phyloP scores from a whole-genome alignment of 805 yeast species.

The Cyberlindnera mississippiensis region DNA sequence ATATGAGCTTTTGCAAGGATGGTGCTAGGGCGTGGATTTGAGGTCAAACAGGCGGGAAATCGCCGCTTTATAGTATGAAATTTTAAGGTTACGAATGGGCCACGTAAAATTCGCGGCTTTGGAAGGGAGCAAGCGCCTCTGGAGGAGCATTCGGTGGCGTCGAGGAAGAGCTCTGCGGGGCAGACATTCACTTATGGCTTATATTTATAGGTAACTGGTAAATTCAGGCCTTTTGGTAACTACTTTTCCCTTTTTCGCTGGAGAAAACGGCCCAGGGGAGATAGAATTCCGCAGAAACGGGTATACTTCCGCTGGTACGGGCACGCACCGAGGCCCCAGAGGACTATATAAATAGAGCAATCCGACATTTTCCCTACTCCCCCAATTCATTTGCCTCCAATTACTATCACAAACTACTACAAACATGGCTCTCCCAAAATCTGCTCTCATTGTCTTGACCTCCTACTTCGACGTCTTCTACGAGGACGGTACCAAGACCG shows the following conservation, averaged over 20 bases:
- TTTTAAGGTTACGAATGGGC: background rate
- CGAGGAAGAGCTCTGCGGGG: too few relatives aligned
- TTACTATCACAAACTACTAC: constrained; percentile 1
- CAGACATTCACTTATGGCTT: too few relatives aligned
- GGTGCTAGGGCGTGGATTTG: too few relatives aligned
- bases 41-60: too few relatives aligned
- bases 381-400: background rate
- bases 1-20: background rate
- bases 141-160: background rate
- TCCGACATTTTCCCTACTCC: too few relatives aligned
- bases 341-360: too few relatives aligned
- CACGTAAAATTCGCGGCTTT: background rate
- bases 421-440: constrained; percentile 26
- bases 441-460: constrained; percentile 42
- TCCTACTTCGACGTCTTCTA: constrained; percentile 45
- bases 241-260: too few relatives aligned
- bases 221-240: too few relatives aligned
- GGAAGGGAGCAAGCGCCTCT: background rate
- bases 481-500: constrained; percentile 57
- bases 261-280: too few relatives aligned
- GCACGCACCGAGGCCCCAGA: background rate
- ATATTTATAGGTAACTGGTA: too few relatives aligned
- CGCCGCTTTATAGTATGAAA: too few relatives aligned
- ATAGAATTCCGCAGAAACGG: background rate
- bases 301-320: background rate